A percentile compares a stretch with the other conserved stretches of the same genome.
Evolutionary conservation across 768 basidiomycete species (phyloP).

Genomic region (Pleurotus cornucopiae): DNA sequence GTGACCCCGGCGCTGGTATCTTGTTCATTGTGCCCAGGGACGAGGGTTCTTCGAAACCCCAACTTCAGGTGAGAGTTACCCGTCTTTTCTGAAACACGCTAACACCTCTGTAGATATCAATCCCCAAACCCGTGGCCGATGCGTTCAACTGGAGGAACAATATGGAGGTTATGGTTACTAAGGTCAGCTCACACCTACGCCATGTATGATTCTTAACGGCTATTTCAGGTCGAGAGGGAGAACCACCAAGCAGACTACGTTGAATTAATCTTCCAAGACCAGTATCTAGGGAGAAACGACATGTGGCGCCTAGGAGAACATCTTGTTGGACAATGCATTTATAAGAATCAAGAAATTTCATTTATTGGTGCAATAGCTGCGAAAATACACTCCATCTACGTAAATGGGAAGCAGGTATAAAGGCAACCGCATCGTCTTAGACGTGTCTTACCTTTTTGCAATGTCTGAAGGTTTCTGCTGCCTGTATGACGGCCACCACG

Average conservation of each 20-base stretch:
- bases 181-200: constrained; percentile 34
- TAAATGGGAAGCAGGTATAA: constrained; percentile 60
- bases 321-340: constrained; percentile 76
- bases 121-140: constrained; percentile 70
- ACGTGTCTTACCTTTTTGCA: constrained; percentile 2
- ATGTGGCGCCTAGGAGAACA: constrained; percentile 93
- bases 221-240: constrained; percentile 60
- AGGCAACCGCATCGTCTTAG: constrained; percentile 1
- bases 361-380: constrained; percentile 83
- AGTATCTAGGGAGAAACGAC: constrained; percentile 92
- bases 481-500: constrained; percentile 75
- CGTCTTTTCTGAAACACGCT: neutral
- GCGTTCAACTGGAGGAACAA: constrained; percentile 69
- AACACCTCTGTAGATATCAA: constrained; percentile 52
- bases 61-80: constrained; percentile 52
- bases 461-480: constrained; percentile 67
- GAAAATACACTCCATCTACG: constrained; percentile 76
- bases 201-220: constrained; percentile 9
- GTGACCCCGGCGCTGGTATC: constrained; percentile 30
- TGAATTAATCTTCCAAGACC: constrained; percentile 91
- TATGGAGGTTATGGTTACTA: constrained; percentile 65
- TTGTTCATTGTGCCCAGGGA: constrained; percentile 68
- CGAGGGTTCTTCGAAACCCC: constrained; percentile 54
- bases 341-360: constrained; percentile 78
- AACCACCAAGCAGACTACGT: constrained; percentile 69